Evolutionary conservation across 805 yeast species (phyloP), one percentile per base, ranked within the genome.

Genomic region (Torulaspora indica): DNA sequence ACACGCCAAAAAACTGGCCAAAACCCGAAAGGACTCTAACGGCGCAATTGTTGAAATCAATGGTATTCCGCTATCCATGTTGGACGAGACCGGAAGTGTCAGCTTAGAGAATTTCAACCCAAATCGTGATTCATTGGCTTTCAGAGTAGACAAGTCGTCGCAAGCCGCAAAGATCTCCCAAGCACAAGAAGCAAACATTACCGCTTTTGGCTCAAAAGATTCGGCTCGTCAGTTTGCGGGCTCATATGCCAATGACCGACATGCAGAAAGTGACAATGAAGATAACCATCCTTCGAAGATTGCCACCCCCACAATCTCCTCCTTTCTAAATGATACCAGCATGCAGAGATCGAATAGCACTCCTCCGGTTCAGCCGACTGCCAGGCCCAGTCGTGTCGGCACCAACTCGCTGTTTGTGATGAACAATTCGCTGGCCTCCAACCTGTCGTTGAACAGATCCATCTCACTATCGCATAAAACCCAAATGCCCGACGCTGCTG

Each of bases 31-130:
- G 9, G 49, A 52, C 20, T 45, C 46, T 3, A 46, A 52, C 33
- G 61, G 61, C 5, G 51, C 52, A 0, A 51, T 82, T 10, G 67
- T 75, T 36, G 81, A 78, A 47, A 81, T 81, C 48, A 81, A 81
- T 52, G 87, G 87, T 48, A 81, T 81, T 40, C 86, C 87, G 3
- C 63, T 81, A 15, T 66, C 82, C 33, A 75, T 85, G 86, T 71
- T 85, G 25, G 89, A 82, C 43, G 87, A 89, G 8, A 85, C 91
- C 0, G 95, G 95, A 4, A 80, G 87, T 48, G 72, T 80, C 8
- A 68, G 59, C 20, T 42, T 48, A 32, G 45, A 45, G 18, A 32
- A 37, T 27, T 24, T 42, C 7, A 17, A 39, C 17, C 34, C 22
- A 17, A 18, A 27, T 18, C 15, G 22, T 5, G 22, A 20, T 20